These are phyloP conservation scores for Collariella sp. DNA, from an alignment of 495 filamentous ascomycete genomes.

Conservation along the genomic window DNA sequence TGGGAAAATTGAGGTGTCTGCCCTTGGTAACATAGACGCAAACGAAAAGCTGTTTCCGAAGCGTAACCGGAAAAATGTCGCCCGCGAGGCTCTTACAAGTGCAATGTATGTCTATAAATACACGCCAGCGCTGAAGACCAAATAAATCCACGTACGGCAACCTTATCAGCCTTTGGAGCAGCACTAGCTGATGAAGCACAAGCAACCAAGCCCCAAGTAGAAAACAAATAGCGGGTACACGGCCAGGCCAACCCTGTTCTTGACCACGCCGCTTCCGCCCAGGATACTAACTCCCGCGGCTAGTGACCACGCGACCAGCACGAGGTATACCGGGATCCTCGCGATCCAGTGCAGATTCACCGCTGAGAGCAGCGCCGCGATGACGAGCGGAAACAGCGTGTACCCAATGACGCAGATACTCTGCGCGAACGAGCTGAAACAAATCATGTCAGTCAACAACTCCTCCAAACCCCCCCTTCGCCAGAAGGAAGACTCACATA, in stretches of 20 bases:
- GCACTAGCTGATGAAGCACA: conserved; percentile 86
- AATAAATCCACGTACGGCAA: neutral
- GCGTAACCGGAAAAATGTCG: too few species aligned
- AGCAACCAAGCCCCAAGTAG: conserved; percentile 82
- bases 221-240: conserved; percentile 96
- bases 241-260: conserved; percentile 88
- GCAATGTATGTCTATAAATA: conserved; percentile 14
- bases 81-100: neutral
- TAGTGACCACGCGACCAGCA: conserved; percentile 83
- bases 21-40: too few species aligned
- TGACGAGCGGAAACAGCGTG: conserved; percentile 95
- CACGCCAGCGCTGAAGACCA: neutral
- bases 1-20: too few species aligned
- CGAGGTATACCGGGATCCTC: conserved; percentile 80
- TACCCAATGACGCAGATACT: conserved; percentile 97
- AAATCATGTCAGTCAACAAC: conserved; percentile 6
- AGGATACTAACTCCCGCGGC: conserved; percentile 94
- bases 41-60: too few species aligned
- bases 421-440: conserved; percentile 87
- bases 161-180: neutral
- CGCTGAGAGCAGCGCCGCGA: conserved; percentile 83
- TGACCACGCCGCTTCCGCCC: conserved; percentile 87
- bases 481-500: conserved; percentile 58
- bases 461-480: neutral
- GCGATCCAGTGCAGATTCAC: conserved; percentile 65